Conservation (phyloP, 768 basidiomycete genomes). For the Cubamyces sp. region DNA sequence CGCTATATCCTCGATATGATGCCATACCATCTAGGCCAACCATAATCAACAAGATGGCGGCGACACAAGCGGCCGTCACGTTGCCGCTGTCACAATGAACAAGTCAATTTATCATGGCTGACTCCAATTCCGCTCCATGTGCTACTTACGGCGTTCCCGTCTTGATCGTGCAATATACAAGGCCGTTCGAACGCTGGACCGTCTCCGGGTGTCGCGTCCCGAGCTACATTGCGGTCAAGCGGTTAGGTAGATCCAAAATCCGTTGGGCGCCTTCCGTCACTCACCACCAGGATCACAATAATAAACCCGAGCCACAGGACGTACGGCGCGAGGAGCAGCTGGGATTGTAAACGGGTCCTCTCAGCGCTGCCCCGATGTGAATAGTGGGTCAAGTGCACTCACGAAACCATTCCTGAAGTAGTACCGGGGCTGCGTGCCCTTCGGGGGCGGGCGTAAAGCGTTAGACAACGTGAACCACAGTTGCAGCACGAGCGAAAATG, state of each 20-base stretch:
- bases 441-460: conserved; percentile 14
- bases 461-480: conserved; percentile 19
- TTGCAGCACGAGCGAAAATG: conserved; percentile 24
- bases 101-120: not conserved
- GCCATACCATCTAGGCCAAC: conserved; percentile 16
- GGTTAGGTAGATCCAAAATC: not conserved
- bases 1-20: not conserved
- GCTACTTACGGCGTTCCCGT: conserved; percentile 14
- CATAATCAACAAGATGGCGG: conserved; percentile 19
- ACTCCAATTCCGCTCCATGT: not conserved
- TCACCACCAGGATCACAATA: conserved; percentile 20
- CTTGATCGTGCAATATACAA: conserved; percentile 22
- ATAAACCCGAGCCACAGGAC: conserved; percentile 19
- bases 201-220: conserved; percentile 8
- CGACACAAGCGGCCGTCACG: conserved; percentile 13
- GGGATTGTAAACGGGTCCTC: not conserved
- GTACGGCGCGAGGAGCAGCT: conserved; percentile 21
- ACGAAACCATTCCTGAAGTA: conserved; percentile 13
- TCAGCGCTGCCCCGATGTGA: not conserved
- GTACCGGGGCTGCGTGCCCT: not conserved
- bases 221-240: not conserved
- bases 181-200: conserved; percentile 15
- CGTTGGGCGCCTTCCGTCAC: not conserved
- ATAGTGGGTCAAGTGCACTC: not conserved
- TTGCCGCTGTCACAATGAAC: not conserved